Conservation (phyloP, 2,329 filamentous ascomycete genomes). For the Stagonosporopsis cucurbitacearum region DNA sequence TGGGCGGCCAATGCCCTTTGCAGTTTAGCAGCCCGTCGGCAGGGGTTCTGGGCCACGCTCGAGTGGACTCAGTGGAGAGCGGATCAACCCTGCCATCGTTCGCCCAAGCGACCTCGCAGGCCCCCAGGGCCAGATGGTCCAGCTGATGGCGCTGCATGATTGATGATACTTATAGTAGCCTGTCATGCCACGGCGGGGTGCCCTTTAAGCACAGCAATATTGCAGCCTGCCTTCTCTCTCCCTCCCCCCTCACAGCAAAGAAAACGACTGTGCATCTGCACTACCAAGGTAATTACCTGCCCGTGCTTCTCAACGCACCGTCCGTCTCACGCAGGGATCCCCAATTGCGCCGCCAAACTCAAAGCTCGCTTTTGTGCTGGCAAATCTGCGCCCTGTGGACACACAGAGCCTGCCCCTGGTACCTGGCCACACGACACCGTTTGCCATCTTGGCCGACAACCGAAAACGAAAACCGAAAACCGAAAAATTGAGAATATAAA, state of each 20-base stretch:
- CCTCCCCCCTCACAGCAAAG: not conserved
- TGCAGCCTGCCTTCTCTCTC: not conserved
- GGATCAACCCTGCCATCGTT: conserved; percentile 16
- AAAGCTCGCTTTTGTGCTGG: conserved; percentile 14
- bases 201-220: not conserved
- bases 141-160: conserved; percentile 18
- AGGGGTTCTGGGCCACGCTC: conserved; percentile 14
- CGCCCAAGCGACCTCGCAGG: conserved; percentile 7
- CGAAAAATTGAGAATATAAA: no score
- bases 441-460: conserved; percentile 13
- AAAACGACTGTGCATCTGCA: conserved; percentile 4
- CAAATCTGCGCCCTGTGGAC: conserved; percentile 7
- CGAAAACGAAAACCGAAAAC: no score
- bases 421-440: conserved; percentile 18
- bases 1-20: not conserved
- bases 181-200: conserved; percentile 14
- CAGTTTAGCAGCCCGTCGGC: conserved; percentile 11
- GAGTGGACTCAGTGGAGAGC: conserved; percentile 17
- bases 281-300: not conserved
- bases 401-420: conserved; percentile 1
- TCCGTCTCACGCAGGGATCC: conserved; percentile 15
- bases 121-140: conserved; percentile 7
- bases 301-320: conserved; percentile 13
- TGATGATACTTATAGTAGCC: conserved; percentile 17
- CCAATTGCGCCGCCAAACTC: conserved; percentile 12